Evolutionary conservation across 164 flowering plant species (phyloP).

Genomic region (Kingdonia uniflora): DNA sequence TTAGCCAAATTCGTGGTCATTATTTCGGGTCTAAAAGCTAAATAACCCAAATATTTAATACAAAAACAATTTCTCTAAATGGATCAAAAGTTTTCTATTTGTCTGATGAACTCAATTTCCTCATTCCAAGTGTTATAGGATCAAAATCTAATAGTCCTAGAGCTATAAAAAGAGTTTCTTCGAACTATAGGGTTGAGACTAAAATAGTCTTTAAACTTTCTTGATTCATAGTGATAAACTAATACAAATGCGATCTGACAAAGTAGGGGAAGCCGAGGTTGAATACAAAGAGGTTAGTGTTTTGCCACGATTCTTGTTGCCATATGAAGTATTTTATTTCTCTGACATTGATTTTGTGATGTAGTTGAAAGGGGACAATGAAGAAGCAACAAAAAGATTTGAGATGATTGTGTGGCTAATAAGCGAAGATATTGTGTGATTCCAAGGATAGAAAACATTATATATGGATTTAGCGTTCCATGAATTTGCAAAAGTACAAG

Average conservation of each 20-base stretch:
- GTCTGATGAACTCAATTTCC: too few species aligned
- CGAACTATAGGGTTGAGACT: too few species aligned
- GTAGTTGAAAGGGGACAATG: constrained; percentile 80
- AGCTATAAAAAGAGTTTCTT: too few species aligned
- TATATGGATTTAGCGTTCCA: constrained; percentile 88
- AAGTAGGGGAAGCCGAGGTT: constrained; percentile 60
- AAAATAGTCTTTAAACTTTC: too few species aligned
- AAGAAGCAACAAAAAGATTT: constrained; percentile 70
- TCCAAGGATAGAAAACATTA: constrained; percentile 78
- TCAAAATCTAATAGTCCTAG: too few species aligned
- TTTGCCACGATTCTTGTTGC: not conserved
- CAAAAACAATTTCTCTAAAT: too few species aligned
- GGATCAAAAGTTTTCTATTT: too few species aligned
- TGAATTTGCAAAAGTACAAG: constrained; percentile 89
- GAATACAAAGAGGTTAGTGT: constrained; percentile 60
- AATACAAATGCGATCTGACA: constrained; percentile 73
- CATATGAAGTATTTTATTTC: too few species aligned
- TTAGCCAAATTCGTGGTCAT: too few species aligned
- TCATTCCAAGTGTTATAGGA: too few species aligned
- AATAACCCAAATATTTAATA: too few species aligned
- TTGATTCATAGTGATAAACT: constrained; percentile 63
- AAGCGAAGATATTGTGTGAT: constrained; percentile 73
- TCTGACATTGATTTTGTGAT: constrained; percentile 13
- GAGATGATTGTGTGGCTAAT: constrained; percentile 62
- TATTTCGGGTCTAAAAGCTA: too few species aligned